Percentiles rank a stretch among this genome's conserved stretches.
Conservation (phyloP, 169 alveolate genomes). For the Amoebophrya sp. region DNA sequence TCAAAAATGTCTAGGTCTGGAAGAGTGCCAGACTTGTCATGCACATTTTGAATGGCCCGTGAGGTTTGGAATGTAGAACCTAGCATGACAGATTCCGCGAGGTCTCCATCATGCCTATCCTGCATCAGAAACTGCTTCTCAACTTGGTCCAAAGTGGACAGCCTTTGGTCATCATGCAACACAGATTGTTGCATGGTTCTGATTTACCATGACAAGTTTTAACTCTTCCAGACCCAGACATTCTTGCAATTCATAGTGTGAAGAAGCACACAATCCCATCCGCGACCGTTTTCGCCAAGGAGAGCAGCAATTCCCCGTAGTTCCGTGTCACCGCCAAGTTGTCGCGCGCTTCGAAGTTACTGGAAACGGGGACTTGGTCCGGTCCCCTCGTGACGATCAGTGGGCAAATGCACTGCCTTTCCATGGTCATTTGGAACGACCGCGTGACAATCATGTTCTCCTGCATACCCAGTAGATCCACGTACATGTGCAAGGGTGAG, state of each 20-base stretch:
- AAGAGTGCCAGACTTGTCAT: too few relatives aligned
- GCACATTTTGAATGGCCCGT: too few relatives aligned
- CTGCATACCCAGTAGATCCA: slow-evolving; percentile 79
- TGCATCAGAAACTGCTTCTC: too few relatives aligned
- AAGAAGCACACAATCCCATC: slow-evolving; percentile 95
- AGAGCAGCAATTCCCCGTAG: slow-evolving; percentile 83
- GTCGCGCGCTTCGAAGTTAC: slow-evolving; percentile 82
- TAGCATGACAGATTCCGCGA: too few relatives aligned
- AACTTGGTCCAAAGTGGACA: too few relatives aligned
- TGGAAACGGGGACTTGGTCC: slow-evolving; percentile 71
- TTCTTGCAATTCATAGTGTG: too few relatives aligned
- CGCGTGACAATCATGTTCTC: slow-evolving; percentile 65
- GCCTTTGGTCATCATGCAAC: too few relatives aligned
- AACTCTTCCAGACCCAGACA: too few relatives aligned
- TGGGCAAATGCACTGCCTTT: slow-evolving; percentile 89
- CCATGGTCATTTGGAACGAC: slow-evolving; percentile 86
- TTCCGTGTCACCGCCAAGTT: slow-evolving; percentile 81
- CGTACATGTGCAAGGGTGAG: slow-evolving; percentile 92
- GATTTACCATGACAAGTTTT: slow-evolving; percentile 36
- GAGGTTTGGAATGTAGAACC: too few relatives aligned
- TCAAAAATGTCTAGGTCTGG: too few relatives aligned
- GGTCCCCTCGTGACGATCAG: slow-evolving; percentile 88
- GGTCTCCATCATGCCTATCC: too few relatives aligned
- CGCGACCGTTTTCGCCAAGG: slow-evolving; percentile 79
- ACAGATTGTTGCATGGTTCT: slow-evolving; percentile 12